Percentiles rank a stretch among this genome's conserved stretches.
Evolutionary conservation across 225 moss, liverwort and hornwort genomes (phyloP).

Genomic region (Rhytidiadelphus loreus): DNA sequence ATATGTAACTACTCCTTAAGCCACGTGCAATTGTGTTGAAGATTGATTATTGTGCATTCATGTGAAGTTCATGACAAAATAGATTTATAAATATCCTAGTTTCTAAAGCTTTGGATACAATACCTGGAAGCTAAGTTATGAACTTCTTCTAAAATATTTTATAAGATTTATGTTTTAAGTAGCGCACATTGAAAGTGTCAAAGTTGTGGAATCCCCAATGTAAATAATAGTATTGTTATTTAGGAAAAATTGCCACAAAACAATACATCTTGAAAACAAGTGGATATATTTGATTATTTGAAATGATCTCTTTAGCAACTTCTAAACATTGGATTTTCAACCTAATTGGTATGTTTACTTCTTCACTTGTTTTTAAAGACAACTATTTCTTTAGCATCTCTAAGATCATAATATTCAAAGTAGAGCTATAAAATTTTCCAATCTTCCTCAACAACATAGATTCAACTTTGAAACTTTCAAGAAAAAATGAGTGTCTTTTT

Average conservation of each 20-base stretch:
- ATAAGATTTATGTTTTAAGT: no score
- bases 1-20: accelerated
- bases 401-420: not conserved
- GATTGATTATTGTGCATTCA: no score
- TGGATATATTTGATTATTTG: not conserved
- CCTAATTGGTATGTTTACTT: no score
- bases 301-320: not conserved
- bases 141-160: no score
- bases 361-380: not conserved
- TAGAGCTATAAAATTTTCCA: not conserved
- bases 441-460: not conserved
- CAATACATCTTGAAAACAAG: not conserved
- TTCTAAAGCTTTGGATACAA: no score
- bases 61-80: accelerated
- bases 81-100: not conserved
- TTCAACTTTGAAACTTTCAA: not conserved
- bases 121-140: no score
- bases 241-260: not conserved
- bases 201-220: not conserved
- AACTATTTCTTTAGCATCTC: not conserved
- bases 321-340: not conserved
- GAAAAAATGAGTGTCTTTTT: not conserved
- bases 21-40: not conserved
- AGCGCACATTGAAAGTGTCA: not conserved
- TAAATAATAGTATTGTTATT: not conserved